Conservation (phyloP, 2,329 filamentous ascomycete species). For the Chrysoporthe austroafricana region DNA sequence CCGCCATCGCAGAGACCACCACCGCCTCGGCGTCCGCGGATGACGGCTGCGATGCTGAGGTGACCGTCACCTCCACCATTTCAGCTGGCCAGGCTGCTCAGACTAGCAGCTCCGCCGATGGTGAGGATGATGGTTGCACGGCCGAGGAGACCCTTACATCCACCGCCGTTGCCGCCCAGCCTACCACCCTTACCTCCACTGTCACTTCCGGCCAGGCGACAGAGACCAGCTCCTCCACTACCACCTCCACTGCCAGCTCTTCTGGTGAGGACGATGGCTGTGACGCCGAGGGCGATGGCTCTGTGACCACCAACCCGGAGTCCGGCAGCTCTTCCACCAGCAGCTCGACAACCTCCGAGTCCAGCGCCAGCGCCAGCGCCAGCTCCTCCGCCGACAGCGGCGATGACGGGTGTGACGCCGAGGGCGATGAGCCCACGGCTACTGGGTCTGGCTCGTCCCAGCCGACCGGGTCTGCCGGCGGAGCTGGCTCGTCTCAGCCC, state of each 20-base stretch:
- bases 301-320: constrained; percentile 1
- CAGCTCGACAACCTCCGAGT: neutral
- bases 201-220: neutral
- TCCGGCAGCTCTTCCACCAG: neutral
- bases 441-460: neutral
- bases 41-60: constrained; percentile 21
- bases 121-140: constrained; percentile 10
- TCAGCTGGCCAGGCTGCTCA: constrained; percentile 2
- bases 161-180: constrained; percentile 5
- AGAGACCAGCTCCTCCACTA: neutral
- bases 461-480: neutral
- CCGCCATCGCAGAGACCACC: constrained; percentile 8
- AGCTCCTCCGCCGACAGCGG: neutral
- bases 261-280: constrained; percentile 9
- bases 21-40: neutral
- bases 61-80: constrained; percentile 23
- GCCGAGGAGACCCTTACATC: constrained; percentile 3
- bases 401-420: constrained; percentile 5
- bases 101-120: constrained; percentile 9
- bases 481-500: neutral
- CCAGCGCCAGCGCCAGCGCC: neutral
- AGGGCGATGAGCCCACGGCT: constrained; percentile 4
- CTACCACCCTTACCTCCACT: neutral
- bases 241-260: neutral
- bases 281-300: constrained; percentile 12